Percentiles rank a stretch among this genome's conserved stretches.
These are phyloP conservation scores for Orychophragmus violaceus DNA, from an alignment of 345 rosid species.

Conservation along the genomic window DNA sequence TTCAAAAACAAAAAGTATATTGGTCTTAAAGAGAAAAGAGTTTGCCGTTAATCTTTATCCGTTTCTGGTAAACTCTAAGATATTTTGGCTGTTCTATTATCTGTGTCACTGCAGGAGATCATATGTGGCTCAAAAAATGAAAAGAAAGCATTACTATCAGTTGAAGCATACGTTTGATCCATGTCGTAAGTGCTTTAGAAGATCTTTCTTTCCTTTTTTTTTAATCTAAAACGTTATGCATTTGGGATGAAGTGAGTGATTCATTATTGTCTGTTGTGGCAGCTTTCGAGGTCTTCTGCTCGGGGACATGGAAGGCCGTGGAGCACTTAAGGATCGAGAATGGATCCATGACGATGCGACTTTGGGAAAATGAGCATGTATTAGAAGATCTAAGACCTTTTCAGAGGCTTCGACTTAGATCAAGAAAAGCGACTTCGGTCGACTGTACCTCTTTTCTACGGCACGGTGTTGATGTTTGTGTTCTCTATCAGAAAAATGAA, in stretches of 20 bases:
- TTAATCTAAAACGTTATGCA: not conserved
- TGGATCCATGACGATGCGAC: conserved; percentile 45
- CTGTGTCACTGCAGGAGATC: not conserved
- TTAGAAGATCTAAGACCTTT: conserved; percentile 40
- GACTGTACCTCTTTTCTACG: conserved; percentile 78
- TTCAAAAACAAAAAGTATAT: not conserved
- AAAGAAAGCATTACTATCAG: conserved; percentile 42
- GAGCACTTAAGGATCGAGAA: conserved; percentile 43
- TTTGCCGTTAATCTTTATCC: not conserved
- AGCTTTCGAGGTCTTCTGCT: conserved; percentile 72
- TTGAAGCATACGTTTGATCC: conserved; percentile 43
- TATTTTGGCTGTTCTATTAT: not conserved
- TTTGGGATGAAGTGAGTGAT: not conserved
- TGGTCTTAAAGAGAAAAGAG: not conserved
- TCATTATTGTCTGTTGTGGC: conserved; percentile 1
- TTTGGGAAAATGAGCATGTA: conserved; percentile 28
- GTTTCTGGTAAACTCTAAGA: not conserved
- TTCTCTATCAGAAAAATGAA: conserved; percentile 36
- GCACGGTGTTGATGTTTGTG: conserved; percentile 70
- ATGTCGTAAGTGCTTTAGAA: conserved; percentile 40
- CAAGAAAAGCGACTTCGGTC: conserved; percentile 50
- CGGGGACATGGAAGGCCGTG: conserved; percentile 61
- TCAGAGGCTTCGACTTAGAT: conserved; percentile 58
- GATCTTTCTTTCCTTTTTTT: not conserved
- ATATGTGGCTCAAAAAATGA: conserved; percentile 26